Evolutionary conservation across 108 stramenopile species (phyloP).

Genomic region (Stephanodiscus minutulus): DNA sequence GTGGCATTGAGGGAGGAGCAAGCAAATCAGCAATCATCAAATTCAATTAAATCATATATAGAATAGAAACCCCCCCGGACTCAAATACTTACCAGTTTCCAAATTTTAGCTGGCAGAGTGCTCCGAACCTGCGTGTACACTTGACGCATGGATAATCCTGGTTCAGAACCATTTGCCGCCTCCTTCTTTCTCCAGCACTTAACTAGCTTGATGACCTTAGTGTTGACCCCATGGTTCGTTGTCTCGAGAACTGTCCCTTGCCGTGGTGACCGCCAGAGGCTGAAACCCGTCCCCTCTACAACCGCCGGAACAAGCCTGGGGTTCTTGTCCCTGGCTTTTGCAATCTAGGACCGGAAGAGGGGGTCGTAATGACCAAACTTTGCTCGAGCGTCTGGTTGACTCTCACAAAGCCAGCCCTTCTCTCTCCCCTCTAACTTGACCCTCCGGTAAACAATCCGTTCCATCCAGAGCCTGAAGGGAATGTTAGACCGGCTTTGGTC

Average conservation of each 20-base stretch:
- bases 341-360: not conserved
- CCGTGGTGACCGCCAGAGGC: not conserved
- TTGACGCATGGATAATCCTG: not conserved
- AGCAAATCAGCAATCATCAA: no score
- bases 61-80: no score
- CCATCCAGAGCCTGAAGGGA: no score
- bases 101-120: not conserved
- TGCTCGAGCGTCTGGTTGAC: not conserved
- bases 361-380: conserved; percentile 5
- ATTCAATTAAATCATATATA: no score
- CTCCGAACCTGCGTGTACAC: not conserved
- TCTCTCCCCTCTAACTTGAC: not conserved
- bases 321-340: not conserved
- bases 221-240: not conserved
- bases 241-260: not conserved
- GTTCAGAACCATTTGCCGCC: not conserved
- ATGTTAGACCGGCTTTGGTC: no score
- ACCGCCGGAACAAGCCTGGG: not conserved
- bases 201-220: not conserved
- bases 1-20: no score
- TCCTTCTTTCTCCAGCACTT: not conserved
- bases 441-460: not conserved
- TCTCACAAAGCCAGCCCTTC: conserved; percentile 6
- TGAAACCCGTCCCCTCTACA: not conserved
- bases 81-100: no score